Conservation (phyloP, 441 rosid genomes). For the Omphalea diandra region DNA sequence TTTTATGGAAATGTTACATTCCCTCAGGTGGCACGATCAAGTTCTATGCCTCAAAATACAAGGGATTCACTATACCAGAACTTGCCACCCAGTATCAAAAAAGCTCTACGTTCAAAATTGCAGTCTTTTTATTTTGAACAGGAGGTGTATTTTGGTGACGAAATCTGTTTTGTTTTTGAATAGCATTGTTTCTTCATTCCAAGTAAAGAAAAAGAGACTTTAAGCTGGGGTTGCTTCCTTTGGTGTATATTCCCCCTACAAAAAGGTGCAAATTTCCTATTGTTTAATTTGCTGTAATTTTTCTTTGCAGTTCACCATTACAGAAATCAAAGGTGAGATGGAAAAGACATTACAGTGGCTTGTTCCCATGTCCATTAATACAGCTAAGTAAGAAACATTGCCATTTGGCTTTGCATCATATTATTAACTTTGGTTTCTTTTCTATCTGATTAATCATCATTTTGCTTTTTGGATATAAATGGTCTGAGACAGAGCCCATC, state of each 20-base stretch:
- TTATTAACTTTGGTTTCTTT: background rate
- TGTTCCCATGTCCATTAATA: slow-evolving; percentile 33
- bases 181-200: background rate
- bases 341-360: slow-evolving; percentile 38
- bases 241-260: background rate
- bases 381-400: slow-evolving; percentile 31
- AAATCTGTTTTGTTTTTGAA: background rate
- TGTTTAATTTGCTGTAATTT: slow-evolving; percentile 4
- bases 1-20: slow-evolving; percentile 20
- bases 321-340: slow-evolving; percentile 39
- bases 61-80: slow-evolving; percentile 93
- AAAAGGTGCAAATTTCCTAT: background rate
- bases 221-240: background rate
- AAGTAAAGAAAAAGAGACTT: background rate
- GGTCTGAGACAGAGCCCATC: slow-evolving; percentile 69
- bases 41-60: slow-evolving; percentile 77
- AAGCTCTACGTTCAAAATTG: slow-evolving; percentile 71
- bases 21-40: slow-evolving; percentile 79
- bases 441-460: slow-evolving; percentile 2
- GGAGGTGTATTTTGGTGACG: slow-evolving; percentile 35
- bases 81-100: slow-evolving; percentile 83
- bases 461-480: slow-evolving; percentile 15
- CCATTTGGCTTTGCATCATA: background rate
- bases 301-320: slow-evolving; percentile 23
- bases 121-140: slow-evolving; percentile 70